Evolutionary conservation across 208 protist species (phyloP).

Genomic region (Trypanosoma rangeli): DNA sequence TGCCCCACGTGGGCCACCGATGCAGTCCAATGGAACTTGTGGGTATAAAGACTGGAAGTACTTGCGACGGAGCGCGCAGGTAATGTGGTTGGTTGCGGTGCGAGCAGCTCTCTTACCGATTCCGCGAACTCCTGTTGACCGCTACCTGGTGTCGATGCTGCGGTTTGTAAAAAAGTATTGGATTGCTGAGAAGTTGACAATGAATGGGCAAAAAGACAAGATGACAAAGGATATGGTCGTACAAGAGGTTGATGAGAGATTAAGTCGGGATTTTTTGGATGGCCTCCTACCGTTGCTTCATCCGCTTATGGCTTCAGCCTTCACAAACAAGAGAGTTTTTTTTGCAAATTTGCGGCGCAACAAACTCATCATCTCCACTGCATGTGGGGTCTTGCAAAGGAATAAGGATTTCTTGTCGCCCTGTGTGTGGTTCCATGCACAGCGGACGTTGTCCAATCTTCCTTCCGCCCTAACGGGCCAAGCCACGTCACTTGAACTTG

Average conservation of each 20-base stretch:
- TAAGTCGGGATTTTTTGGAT: conserved; percentile 17
- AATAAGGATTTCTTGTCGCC: conserved; percentile 22
- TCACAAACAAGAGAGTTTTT: conserved; percentile 15
- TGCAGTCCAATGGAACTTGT: not conserved
- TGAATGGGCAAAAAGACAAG: not conserved
- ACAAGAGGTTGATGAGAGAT: conserved; percentile 15
- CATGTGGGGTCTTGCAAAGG: conserved; percentile 22
- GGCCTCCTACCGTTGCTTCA: conserved; percentile 12
- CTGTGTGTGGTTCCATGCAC: conserved; percentile 19
- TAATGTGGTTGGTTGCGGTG: conserved; percentile 35
- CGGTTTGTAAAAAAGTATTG: conserved; percentile 28
- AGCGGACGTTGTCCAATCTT: conserved; percentile 13
- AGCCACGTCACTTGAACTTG: conserved; percentile 14
- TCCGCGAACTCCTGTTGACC: conserved; percentile 29
- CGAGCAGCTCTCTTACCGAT: conserved; percentile 21
- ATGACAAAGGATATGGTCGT: not conserved
- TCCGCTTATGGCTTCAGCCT: not conserved
- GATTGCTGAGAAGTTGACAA: conserved; percentile 1
- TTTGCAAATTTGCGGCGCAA: conserved; percentile 27
- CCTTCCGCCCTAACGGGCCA: conserved; percentile 6
- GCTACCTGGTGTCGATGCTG: conserved; percentile 37
- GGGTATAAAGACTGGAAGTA: not conserved
- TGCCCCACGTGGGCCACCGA: conserved; percentile 5
- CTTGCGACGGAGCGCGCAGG: conserved; percentile 9
- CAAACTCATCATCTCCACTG: conserved; percentile 26